Percentiles rank a stretch among this genome's conserved stretches.
Evolutionary conservation across 1,284 basidiomycete species (phyloP).

Genomic region (Microstroma glucosiphilum): DNA sequence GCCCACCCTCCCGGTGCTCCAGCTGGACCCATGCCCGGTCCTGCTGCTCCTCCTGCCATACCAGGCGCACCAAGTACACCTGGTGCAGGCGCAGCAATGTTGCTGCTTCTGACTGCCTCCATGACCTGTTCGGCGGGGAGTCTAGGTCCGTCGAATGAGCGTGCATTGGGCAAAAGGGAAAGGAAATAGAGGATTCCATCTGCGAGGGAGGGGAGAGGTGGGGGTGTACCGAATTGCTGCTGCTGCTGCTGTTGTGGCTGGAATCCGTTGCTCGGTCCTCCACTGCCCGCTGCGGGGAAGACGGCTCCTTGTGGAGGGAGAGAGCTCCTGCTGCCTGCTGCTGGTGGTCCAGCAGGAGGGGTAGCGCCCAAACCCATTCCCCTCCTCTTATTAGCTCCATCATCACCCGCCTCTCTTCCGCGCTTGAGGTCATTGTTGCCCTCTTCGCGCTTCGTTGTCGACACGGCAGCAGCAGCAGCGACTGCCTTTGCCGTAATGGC

Average conservation of each 20-base stretch:
- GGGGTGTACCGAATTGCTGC: background rate
- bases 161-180: conserved; percentile 65
- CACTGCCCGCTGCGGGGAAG: background rate
- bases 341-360: background rate
- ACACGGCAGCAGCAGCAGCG: conserved; percentile 35
- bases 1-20: background rate
- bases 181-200: conserved; percentile 72
- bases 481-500: conserved; percentile 20
- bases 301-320: background rate
- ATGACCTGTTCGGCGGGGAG: background rate
- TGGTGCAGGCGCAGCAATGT: background rate
- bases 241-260: conserved; percentile 1
- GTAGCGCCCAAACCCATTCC: background rate
- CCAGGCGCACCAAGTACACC: background rate
- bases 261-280: background rate
- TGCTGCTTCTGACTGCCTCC: background rate
- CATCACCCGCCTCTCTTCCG: conserved; percentile 54
- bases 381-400: background rate
- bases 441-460: conserved; percentile 25
- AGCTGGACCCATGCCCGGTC: background rate
- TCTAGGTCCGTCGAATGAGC: conserved; percentile 65
- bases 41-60: background rate
- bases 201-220: conserved; percentile 55
- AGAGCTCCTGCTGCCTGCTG: background rate
- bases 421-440: conserved; percentile 52